Conservation (phyloP, 2,329 filamentous ascomycete genomes). For the Fusarium scirpi region DNA sequence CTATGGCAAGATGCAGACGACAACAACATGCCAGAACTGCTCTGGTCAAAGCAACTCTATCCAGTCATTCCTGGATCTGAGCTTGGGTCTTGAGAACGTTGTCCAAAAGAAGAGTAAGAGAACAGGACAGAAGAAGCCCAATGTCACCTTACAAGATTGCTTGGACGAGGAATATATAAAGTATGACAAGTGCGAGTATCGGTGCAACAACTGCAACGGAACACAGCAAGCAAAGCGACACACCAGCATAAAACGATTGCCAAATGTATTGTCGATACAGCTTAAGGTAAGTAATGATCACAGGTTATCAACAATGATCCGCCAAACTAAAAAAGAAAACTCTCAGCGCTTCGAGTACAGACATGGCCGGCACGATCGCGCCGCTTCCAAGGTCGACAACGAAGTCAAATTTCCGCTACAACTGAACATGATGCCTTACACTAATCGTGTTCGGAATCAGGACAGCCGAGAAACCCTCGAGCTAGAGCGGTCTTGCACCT, state of each 20-base stretch:
- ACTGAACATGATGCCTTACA: conserved; percentile 92
- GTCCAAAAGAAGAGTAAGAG: conserved; percentile 74
- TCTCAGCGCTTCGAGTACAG: conserved; percentile 78
- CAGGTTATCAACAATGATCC: background rate
- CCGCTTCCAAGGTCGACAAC: conserved; percentile 88
- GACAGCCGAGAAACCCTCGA: conserved; percentile 67
- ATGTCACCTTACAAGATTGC: conserved; percentile 74
- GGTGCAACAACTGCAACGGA: conserved; percentile 82
- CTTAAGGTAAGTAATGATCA: conserved; percentile 74
- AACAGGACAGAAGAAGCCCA: conserved; percentile 59
- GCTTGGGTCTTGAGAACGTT: conserved; percentile 82
- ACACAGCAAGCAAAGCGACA: conserved; percentile 86
- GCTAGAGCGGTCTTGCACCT: conserved; percentile 75
- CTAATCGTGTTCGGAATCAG: conserved; percentile 70
- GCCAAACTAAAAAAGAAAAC: conserved; percentile 10
- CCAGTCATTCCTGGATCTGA: conserved; percentile 92
- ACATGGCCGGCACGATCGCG: conserved; percentile 71
- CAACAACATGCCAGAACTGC: conserved; percentile 91
- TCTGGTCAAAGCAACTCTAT: conserved; percentile 83
- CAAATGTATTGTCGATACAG: conserved; percentile 91
- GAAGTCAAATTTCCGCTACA: conserved; percentile 86
- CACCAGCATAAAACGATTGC: conserved; percentile 84
- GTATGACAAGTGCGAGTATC: conserved; percentile 89
- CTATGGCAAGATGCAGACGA: conserved; percentile 90
- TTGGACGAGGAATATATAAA: conserved; percentile 88